These are phyloP conservation scores for Syzygium malaccense DNA, from an alignment of 441 rosid genomes.

Conservation along the genomic window DNA sequence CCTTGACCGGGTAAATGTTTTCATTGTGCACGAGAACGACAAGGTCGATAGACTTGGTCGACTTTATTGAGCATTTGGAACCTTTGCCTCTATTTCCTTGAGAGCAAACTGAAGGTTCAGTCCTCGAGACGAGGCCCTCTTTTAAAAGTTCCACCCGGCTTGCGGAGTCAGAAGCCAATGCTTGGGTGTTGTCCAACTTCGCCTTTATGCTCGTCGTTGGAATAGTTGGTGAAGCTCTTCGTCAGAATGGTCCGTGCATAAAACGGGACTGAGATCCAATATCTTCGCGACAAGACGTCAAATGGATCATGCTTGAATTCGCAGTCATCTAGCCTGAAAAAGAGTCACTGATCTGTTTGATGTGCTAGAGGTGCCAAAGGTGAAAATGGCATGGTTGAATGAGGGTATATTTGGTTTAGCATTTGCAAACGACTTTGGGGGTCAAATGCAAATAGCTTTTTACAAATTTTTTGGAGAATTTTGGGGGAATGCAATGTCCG, in stretches of 20 bases:
- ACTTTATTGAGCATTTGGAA: not conserved
- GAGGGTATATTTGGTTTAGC: no score
- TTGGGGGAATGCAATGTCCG: no score
- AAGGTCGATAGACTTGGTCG: not conserved
- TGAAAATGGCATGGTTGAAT: not conserved
- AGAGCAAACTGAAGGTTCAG: not conserved
- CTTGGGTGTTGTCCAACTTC: not conserved
- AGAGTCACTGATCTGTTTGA: not conserved
- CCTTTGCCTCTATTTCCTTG: not conserved
- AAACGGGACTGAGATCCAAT: not conserved
- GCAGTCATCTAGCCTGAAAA: not conserved
- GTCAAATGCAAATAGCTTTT: no score
- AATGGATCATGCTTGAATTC: not conserved
- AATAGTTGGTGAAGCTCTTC: not conserved
- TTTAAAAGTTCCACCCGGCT: not conserved
- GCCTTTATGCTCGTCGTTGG: not conserved
- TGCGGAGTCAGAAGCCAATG: not conserved
- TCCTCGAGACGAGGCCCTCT: not conserved
- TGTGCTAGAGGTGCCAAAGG: not conserved
- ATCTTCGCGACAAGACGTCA: not conserved
- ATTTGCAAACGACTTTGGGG: no score
- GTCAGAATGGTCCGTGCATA: not conserved
- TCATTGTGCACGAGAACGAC: not conserved
- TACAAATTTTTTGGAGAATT: no score
- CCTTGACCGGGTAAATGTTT: not conserved